Base-by-base conservation (phyloP, 1,284 basidiomycete genomes). In the Filobasidium uniguttulatum region DNA sequence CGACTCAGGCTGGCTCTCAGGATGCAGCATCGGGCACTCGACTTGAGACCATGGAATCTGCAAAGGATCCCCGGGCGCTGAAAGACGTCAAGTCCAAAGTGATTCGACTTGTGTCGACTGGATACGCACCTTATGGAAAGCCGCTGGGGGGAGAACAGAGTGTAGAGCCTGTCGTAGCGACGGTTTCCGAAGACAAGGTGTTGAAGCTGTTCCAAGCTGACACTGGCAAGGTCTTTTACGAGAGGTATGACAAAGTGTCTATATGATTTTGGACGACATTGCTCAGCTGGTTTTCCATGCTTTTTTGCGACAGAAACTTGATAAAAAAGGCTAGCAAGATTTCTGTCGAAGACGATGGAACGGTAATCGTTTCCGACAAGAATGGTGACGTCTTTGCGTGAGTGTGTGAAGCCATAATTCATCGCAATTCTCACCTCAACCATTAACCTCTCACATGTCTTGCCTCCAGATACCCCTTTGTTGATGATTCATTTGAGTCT, bases 401-500 rank as follows among this genome's bases (percentile, higher is more conserved):
- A 61, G 58, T 49, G 31, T 28, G 9, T n/a, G 5, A n/a, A 12
- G 10, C 31, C 14, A 9, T n/a, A 7, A 26, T 6, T 7, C 25
- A 14, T 8, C 15, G 20, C 17, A 9, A 14, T 22, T n/a, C 26
- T 14, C 22, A 14, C 17, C 10, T 29, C 34, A 3, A 50, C 29
- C 1, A 2, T 22, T 46, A 10, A 12, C 38, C 19, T 36, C 30
- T 36, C 5, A 31, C 35, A n/a, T 15, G 53, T 29, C 5, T 14
- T 23, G 29, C 10, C 19, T 43, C 29, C 36, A 62, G 60, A 2
- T 70, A 67, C 53, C 64, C 67, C 20, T 56, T 62, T 30, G 46
- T 51, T 79, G 54, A 78, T 72, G 14, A 79, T 83, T 56, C 69
- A 12, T 34, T 17, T 22, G 26, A 12, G n/a, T 46, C 14, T 79